Evolutionary conservation across 768 basidiomycete species (phyloP).

Genomic region (Tricholoma flavovirens): DNA sequence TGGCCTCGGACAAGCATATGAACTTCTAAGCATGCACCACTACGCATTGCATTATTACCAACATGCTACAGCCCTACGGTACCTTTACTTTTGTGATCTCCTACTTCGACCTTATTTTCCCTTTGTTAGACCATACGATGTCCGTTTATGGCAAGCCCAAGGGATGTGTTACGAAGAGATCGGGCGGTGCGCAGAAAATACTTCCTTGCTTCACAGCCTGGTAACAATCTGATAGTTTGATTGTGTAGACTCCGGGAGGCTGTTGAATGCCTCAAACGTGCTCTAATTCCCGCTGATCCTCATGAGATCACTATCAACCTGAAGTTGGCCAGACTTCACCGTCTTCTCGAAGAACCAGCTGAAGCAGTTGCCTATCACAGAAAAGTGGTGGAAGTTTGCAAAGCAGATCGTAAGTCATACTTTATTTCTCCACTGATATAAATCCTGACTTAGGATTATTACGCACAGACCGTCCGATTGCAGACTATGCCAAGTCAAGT

Average conservation of each 20-base stretch:
- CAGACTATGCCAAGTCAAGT: constrained; percentile 80
- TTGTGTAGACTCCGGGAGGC: constrained; percentile 72
- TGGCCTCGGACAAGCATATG: constrained; percentile 96
- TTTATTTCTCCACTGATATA: constrained; percentile 13
- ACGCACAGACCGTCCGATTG: constrained; percentile 59
- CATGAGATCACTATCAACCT: constrained; percentile 69
- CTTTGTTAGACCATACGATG: constrained; percentile 78
- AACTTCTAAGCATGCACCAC: constrained; percentile 92
- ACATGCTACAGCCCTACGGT: constrained; percentile 90
- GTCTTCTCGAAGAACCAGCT: constrained; percentile 55
- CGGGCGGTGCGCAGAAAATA: constrained; percentile 50
- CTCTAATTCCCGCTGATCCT: constrained; percentile 74
- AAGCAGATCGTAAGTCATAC: constrained; percentile 47
- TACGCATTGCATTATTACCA: constrained; percentile 97
- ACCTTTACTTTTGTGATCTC: constrained; percentile 1
- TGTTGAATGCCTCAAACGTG: constrained; percentile 86
- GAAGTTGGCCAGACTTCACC: constrained; percentile 70
- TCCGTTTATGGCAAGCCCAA: constrained; percentile 93
- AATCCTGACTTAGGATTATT: constrained; percentile 16
- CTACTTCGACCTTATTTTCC: constrained; percentile 3
- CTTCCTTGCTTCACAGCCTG: neutral
- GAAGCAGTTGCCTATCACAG: constrained; percentile 79
- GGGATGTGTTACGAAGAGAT: constrained; percentile 93
- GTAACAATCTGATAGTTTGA: neutral
- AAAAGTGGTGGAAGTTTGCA: constrained; percentile 69